Conservation (phyloP, 192 early-diverging fungal species). For the Coemansia sp. region DNA sequence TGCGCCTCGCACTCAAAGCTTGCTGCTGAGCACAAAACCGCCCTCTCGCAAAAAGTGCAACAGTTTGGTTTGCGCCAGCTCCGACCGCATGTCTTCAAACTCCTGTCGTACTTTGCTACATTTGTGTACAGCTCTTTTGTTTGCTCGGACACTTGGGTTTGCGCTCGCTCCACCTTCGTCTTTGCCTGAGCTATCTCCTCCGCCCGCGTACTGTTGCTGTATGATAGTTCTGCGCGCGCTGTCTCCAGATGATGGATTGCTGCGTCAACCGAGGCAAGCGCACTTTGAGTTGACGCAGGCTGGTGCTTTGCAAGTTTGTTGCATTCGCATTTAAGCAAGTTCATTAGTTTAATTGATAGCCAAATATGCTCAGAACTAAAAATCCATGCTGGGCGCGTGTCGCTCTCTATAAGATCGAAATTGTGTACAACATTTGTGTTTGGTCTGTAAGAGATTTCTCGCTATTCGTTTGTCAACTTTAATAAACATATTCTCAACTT, state of each 20-base stretch:
- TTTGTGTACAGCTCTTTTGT: constrained; percentile 65
- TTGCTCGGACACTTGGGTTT: constrained; percentile 46
- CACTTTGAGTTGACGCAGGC: constrained; percentile 44
- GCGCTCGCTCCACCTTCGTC: constrained; percentile 19
- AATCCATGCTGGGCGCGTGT: too few species aligned
- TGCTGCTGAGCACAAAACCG: constrained; percentile 73
- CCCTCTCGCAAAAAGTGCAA: constrained; percentile 85
- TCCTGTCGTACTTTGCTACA: constrained; percentile 67
- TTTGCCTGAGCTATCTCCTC: constrained; percentile 23
- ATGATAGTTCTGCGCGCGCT: not conserved
- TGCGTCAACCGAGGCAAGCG: constrained; percentile 45
- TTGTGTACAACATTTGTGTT: too few species aligned
- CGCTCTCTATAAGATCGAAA: too few species aligned
- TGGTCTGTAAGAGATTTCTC: too few species aligned
- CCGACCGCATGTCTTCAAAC: constrained; percentile 67
- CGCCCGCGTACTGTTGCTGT: not conserved
- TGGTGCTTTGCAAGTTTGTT: constrained; percentile 69
- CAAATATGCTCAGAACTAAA: not conserved
- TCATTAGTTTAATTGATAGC: constrained; percentile 53
- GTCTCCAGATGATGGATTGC: constrained; percentile 48
- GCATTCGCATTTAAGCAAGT: constrained; percentile 62
- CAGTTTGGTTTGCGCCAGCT: constrained; percentile 64
- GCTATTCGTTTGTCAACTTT: too few species aligned
- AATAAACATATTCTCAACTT: too few species aligned
- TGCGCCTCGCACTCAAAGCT: constrained; percentile 47